These are phyloP conservation scores for Sugiyamaella neomexicana DNA, from an alignment of 1,139 yeast genomes.

Conservation along the genomic window DNA sequence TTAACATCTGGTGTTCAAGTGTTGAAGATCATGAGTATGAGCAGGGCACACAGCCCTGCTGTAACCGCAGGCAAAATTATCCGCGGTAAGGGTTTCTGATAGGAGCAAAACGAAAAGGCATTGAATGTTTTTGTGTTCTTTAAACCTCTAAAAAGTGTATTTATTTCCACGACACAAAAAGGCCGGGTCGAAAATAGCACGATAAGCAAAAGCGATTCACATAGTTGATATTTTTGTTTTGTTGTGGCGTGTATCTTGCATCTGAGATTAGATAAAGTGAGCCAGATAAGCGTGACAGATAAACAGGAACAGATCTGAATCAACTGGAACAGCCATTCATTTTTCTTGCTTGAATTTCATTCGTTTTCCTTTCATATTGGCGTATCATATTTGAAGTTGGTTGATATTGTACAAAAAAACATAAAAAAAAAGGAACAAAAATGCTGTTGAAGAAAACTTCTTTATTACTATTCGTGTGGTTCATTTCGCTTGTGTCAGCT, in stretches of 20 bases:
- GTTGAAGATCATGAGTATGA: no score
- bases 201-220: no score
- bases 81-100: not conserved
- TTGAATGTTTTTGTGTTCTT: not conserved
- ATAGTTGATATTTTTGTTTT: no score
- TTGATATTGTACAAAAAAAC: no score
- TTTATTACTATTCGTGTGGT: not conserved
- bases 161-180: not conserved
- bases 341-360: not conserved
- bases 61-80: not conserved
- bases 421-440: not conserved
- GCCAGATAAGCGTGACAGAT: not conserved
- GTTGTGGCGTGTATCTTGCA: not conserved
- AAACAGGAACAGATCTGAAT: not conserved
- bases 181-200: no score
- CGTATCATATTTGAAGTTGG: not conserved
- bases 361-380: no score
- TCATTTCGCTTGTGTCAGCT: slow-evolving; percentile 37
- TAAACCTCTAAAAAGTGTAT: not conserved
- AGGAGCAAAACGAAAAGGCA: not conserved
- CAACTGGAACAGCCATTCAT: not conserved
- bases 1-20: no score
- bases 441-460: not conserved
- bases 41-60: not conserved
- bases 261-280: not conserved